Evolutionary conservation across 257 asterid species (phyloP).

Genomic region (Solanum sitiens): DNA sequence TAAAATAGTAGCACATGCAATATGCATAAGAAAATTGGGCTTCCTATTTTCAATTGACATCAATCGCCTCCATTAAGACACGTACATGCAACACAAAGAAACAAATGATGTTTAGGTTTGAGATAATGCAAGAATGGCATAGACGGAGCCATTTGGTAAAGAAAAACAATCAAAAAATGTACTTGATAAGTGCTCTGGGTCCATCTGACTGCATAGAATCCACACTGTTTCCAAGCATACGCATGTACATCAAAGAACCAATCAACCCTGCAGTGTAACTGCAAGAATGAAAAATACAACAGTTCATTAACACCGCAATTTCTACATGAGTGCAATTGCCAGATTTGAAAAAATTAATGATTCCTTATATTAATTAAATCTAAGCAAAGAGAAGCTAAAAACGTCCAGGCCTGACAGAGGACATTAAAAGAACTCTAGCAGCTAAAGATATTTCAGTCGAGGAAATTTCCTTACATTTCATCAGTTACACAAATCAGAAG

Average conservation of each 20-base stretch:
- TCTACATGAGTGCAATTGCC: background rate
- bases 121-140: background rate
- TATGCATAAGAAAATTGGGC: background rate
- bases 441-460: background rate
- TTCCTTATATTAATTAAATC: background rate
- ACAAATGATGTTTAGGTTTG: background rate
- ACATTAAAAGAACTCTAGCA: background rate
- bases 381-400: background rate
- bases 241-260: conserved; percentile 80
- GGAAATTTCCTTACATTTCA: background rate
- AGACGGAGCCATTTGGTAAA: background rate
- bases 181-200: conserved; percentile 79
- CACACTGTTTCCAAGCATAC: conserved; percentile 86
- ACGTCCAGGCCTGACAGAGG: background rate
- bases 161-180: conserved; percentile 10
- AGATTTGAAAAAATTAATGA: background rate
- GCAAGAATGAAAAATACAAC: background rate
- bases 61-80: background rate
- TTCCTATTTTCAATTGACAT: background rate
- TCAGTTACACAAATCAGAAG: background rate
- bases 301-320: background rate
- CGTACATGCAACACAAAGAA: background rate
- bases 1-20: background rate
- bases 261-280: conserved; percentile 77
- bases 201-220: conserved; percentile 87